phyloP scores from a whole-genome alignment of 1,139 yeast species.

The Saccharomycopsis crataegensis region DNA sequence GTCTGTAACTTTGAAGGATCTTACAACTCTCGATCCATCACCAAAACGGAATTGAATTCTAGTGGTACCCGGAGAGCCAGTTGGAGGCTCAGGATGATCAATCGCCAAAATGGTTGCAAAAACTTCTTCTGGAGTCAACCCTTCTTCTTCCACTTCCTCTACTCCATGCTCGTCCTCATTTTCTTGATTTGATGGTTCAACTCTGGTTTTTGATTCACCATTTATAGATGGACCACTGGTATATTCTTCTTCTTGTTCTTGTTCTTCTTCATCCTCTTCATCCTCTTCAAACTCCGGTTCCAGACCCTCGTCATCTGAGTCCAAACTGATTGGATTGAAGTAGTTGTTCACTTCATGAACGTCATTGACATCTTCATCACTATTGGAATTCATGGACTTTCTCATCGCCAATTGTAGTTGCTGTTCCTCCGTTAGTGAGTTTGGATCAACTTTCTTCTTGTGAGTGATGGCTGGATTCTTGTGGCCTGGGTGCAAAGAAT shows the following conservation, averaged over 20 bases:
- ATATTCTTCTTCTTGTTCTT: slow-evolving; percentile 21
- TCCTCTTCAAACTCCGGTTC: slow-evolving; percentile 20
- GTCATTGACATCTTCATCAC: slow-evolving; percentile 27
- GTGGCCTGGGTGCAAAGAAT: slow-evolving; percentile 57
- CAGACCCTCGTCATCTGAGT: slow-evolving; percentile 21
- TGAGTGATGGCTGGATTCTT: slow-evolving; percentile 64
- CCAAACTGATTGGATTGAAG: slow-evolving; percentile 21
- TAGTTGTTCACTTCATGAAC: slow-evolving; percentile 14
- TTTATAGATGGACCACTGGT: slow-evolving; percentile 12
- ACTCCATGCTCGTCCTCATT: slow-evolving; percentile 21
- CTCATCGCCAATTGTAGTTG: slow-evolving; percentile 74
- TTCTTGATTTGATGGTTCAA: slow-evolving; percentile 20
- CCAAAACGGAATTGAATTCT: slow-evolving; percentile 84
- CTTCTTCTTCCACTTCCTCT: slow-evolving; percentile 22
- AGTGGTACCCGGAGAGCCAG: slow-evolving; percentile 49
- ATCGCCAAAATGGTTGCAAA: slow-evolving; percentile 42
- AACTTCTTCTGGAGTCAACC: slow-evolving; percentile 28
- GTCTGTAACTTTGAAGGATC: slow-evolving; percentile 55
- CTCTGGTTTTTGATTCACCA: slow-evolving; percentile 22
- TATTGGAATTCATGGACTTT: slow-evolving; percentile 41
- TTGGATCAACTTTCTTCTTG: slow-evolving; percentile 48
- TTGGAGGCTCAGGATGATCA: slow-evolving; percentile 54
- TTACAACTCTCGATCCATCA: slow-evolving; percentile 77
- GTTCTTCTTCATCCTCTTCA: slow-evolving; percentile 13
- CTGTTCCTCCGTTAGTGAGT: slow-evolving; percentile 70